A percentile compares a stretch with the other conserved stretches of the same genome.
Evolutionary conservation across 805 yeast species (phyloP).

Genomic region (Saturnispora zaruensis): DNA sequence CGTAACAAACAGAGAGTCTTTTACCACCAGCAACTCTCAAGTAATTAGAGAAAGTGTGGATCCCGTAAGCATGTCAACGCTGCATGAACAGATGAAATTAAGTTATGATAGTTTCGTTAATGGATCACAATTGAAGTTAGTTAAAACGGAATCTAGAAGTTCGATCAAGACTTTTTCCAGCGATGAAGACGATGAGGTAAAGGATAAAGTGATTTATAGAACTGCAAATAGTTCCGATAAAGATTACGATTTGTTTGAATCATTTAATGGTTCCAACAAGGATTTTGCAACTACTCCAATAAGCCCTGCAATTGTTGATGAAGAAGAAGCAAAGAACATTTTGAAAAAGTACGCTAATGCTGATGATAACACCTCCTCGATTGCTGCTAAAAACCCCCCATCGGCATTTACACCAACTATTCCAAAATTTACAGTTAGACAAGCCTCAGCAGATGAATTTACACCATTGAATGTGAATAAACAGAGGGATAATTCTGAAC

Average conservation of each 20-base stretch:
- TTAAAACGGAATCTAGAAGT: neutral
- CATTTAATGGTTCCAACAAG: constrained; percentile 11
- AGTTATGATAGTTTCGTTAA: neutral
- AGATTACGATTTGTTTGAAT: constrained; percentile 12
- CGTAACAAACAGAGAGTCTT: constrained; percentile 7
- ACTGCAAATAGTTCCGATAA: neutral
- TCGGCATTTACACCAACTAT: neutral
- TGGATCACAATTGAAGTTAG: neutral
- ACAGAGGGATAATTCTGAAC: neutral
- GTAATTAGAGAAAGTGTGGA: neutral
- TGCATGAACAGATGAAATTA: neutral
- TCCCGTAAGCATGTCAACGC: neutral
- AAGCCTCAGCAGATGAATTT: neutral
- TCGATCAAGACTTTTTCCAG: constrained; percentile 14
- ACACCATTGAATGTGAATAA: constrained; percentile 2
- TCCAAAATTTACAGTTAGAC: constrained; percentile 1
- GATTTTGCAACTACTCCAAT: constrained; percentile 10
- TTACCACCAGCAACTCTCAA: neutral
- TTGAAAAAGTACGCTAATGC: neutral
- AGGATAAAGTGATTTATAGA: neutral
- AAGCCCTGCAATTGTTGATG: neutral
- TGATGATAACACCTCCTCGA: neutral
- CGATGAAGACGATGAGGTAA: constrained; percentile 2
- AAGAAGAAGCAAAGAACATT: neutral
- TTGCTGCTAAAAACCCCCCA: too few species aligned